These are phyloP conservation scores for Blastomyces gilchristii DNA, from an alignment of 2,329 filamentous ascomycete species.

Conservation along the genomic window DNA sequence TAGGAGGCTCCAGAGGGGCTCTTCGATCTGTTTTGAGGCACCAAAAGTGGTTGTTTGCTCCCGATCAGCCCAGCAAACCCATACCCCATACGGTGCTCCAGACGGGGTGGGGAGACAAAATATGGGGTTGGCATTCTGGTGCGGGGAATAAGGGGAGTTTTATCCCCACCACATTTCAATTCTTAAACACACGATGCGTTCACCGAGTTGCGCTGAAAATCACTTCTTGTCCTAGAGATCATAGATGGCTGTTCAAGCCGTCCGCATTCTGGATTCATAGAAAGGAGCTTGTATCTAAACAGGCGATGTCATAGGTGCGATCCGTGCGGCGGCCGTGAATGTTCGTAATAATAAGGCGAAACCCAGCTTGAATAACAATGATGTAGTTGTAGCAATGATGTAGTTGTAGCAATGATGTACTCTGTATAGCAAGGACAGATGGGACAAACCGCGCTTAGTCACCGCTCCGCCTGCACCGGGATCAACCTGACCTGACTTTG, in stretches of 20 bases:
- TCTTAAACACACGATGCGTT: background rate
- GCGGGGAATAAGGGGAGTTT: background rate
- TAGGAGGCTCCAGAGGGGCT: background rate
- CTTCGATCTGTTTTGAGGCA: background rate
- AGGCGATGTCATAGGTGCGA: background rate
- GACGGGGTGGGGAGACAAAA: too few relatives aligned
- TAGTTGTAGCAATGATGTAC: too few relatives aligned
- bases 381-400: too few relatives aligned
- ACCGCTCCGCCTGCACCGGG: background rate
- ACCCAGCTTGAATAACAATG: too few relatives aligned
- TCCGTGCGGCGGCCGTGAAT: too few relatives aligned
- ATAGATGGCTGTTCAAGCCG: background rate
- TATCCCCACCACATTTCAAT: background rate
- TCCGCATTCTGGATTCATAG: background rate
- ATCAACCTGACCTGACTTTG: too few relatives aligned
- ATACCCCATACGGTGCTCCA: background rate
- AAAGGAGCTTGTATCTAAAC: background rate
- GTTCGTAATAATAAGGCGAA: too few relatives aligned
- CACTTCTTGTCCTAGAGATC: background rate
- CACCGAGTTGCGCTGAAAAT: background rate
- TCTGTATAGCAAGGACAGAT: too few relatives aligned
- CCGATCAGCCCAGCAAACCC: background rate
- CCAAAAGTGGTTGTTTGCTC: background rate
- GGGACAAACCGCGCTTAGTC: background rate
- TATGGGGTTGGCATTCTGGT: background rate